Base-by-base conservation (phyloP, 768 basidiomycete species). In the Russula dissimulans region DNA sequence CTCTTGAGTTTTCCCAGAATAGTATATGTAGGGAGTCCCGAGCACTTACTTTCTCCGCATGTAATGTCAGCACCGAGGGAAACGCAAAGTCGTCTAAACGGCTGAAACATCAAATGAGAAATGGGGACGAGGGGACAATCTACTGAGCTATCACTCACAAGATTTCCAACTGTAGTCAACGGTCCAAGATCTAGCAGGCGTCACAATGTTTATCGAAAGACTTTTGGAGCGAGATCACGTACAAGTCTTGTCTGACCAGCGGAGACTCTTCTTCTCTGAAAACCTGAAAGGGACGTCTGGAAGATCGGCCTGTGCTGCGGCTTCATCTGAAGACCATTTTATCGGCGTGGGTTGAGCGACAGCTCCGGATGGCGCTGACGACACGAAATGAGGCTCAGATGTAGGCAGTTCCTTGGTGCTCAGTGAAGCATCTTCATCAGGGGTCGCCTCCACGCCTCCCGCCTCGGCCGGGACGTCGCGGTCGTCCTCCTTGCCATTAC, bases 81-180 rank as follows among this genome's bases (percentile, higher is more conserved):
- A 9, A 89, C 85, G 66, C 93, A 97, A 7, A 98, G 74, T 11
- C 95, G 81, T 17, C 97, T 84, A 78, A 98, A 99, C 2, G 97
- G 97, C 87, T 95, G 61, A 22, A 55, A 51, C 11, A n/a, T 11
- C 34, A 32, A 26, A n/a, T 17, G 22, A 39, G 44, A 53, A 42
- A 55, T 18, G 38, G 5, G 18, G 29, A 12, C 11, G 29, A 18
- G 18, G 47, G 3, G 32, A 10, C 9, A 36, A 53, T 22, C 39
- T 18, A 29, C 32, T 12, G 54, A 32, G 34, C 62, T 55, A 46
- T 26, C 34, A 73, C 81, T 48, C 69, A 92, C 94, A 70, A 98
- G 72, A 68, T 99, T 98, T 14, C 95, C 95, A 42, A 95, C 93
- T 0, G 95, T 98, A 0, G 95, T 97, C 18, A 98, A 73, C 3